Percentiles rank a stretch among this genome's conserved stretches.
These are phyloP conservation scores for Blastobotrys americana DNA, from an alignment of 805 yeast genomes.

Conservation along the genomic window DNA sequence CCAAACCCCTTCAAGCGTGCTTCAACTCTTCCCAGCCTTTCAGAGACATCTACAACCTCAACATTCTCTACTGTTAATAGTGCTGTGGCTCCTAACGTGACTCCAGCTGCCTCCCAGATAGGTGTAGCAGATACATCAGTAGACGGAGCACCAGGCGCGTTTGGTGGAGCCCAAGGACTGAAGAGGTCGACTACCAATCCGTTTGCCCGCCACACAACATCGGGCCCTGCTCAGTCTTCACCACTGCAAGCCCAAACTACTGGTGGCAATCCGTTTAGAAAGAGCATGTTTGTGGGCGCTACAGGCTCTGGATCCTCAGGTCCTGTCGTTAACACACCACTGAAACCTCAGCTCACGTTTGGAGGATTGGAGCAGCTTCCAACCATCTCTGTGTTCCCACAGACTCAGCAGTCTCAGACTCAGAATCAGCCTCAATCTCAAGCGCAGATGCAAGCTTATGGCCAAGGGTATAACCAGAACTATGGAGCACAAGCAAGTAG, in stretches of 20 bases:
- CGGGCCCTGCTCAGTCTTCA: conserved; percentile 16
- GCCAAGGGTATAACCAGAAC: too few species aligned
- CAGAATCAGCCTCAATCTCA: conserved; percentile 26
- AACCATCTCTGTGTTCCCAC: conserved; percentile 63
- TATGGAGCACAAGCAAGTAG: too few species aligned
- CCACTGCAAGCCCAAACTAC: conserved; percentile 35
- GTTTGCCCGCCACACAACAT: conserved; percentile 24
- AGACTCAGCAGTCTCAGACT: conserved; percentile 54
- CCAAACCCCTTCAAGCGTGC: conserved; percentile 19
- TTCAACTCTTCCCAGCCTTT: conserved; percentile 13
- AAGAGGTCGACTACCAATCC: conserved; percentile 40
- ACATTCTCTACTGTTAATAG: conserved; percentile 18
- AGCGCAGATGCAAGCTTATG: too few species aligned
- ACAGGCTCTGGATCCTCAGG: conserved; percentile 15
- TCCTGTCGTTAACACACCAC: conserved; percentile 27
- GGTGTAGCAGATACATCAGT: too few species aligned
- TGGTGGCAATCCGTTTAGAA: conserved; percentile 57
- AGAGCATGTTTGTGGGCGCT: conserved; percentile 27
- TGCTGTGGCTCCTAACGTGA: conserved; percentile 8
- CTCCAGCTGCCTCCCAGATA: conserved; percentile 9
- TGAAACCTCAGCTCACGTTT: conserved; percentile 51
- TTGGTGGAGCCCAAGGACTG: conserved; percentile 4
- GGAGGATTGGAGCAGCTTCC: conserved; percentile 66
- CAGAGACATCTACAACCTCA: conserved; percentile 8
- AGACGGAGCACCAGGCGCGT: too few species aligned